A percentile compares a stretch with the other conserved stretches of the same genome.
phyloP scores from a whole-genome alignment of 164 flowering plant species.

The Aristolochia californica region DNA sequence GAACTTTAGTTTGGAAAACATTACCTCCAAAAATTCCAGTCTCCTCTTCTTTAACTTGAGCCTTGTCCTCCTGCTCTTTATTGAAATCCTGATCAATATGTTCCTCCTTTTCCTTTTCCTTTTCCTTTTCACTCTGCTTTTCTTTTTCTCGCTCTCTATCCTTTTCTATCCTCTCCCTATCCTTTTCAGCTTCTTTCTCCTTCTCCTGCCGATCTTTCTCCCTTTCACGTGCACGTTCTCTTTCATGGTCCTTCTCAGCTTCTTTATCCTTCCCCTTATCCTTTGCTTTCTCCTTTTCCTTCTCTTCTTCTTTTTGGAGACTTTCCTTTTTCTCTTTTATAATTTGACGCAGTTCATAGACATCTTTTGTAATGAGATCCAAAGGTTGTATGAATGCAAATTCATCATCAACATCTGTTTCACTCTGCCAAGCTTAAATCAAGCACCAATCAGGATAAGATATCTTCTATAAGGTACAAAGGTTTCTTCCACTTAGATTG shows the following conservation, averaged over 20 bases:
- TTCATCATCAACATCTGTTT: constrained; percentile 82
- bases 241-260: constrained; percentile 17
- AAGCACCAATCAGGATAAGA: constrained; percentile 25
- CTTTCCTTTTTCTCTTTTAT: constrained; percentile 65
- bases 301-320: constrained; percentile 45
- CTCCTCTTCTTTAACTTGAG: constrained; percentile 36
- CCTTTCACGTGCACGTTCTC: constrained; percentile 22
- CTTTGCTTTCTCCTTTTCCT: constrained; percentile 42
- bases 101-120: constrained; percentile 26
- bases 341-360: constrained; percentile 53
- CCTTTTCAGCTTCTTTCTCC: constrained; percentile 24
- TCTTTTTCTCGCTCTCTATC: constrained; percentile 22
- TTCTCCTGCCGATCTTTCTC: constrained; percentile 14
- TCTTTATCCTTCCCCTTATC: constrained; percentile 34
- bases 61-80: constrained; percentile 39
- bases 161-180: constrained; percentile 18
- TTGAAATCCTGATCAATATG: constrained; percentile 24
- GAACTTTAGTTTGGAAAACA: not conserved
- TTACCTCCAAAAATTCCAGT: constrained; percentile 50
- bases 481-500: too few species aligned
- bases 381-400: constrained; percentile 83
- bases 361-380: constrained; percentile 92
- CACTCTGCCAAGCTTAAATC: constrained; percentile 44
- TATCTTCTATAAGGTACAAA: too few species aligned
- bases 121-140: constrained; percentile 36